Base-by-base conservation (phyloP, 2,329 filamentous ascomycete species). In the Trichophyton benhamiae region DNA sequence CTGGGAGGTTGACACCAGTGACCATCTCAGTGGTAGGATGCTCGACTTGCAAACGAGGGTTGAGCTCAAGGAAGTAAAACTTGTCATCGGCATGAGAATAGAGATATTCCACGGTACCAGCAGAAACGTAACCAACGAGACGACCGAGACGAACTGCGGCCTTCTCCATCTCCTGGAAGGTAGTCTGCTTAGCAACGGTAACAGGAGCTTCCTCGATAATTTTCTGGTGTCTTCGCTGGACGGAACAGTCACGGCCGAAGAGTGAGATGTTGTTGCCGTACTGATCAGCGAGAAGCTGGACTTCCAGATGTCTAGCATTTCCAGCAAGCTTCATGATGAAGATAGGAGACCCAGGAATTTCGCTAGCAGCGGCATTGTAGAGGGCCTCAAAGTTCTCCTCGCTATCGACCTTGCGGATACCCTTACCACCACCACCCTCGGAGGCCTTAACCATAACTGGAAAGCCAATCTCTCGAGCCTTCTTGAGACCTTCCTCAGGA, bases 361-460 rank as follows among this genome's bases (percentile, higher is more conserved):
- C 95, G 75, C 87, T 95, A 3, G 94, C 91, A 22, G 95, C 94
- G 53, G 92, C 94, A 76, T 95, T 94, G 82, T 97, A 99, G 53
- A 97, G 81, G 68, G 82, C 80, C 72, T 87, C 82, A 70, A 99
- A 99, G 65, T 88, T 86, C 48, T 92, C 87, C 74, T 96, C 91
- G 64, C 81, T 81, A 64, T 89, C 81, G 67, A 94, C 94, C 79
- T 97, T 96, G 74, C 95, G 90, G 73, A 99, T 99, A 82, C 94
- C 94, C 81, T 99, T 99, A 74, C 94, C 94, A 79, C 94, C 94
- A 79, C 94, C 94, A 78, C 94, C 94, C 80, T 99, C 94, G 2
- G 94, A 97, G n/a, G 94, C 94, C 82, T 99, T 99, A 75, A 99
- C 90, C 94, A 99, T 99, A 80, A 99, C 88, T 15, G 94, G 94